Evolutionary conservation across 805 yeast genomes (phyloP), one percentile per base, ranked within the genome.

Genomic region (Cyberlindnera subsufficiens): DNA sequence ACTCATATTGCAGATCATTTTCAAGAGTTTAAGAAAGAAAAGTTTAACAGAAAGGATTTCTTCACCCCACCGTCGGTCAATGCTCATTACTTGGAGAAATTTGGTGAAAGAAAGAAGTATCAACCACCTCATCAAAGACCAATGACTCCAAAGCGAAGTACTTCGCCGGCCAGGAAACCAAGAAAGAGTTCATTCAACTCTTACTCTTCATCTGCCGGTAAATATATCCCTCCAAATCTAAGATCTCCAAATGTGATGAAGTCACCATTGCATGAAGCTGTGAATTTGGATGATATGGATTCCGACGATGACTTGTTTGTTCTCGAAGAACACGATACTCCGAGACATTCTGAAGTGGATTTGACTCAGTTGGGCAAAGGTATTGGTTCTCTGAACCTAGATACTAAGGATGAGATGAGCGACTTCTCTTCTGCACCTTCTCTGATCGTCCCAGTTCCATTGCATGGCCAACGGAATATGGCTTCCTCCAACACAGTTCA

Each of bases 61-160:
- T 85, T 83, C 58, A 85, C 93, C 4, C 93, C 93, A 3, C 84
- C 83, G 42, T 78, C 89, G 20, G 82, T 80, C 6, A 75, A 79
- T 54, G 77, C 75, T 44, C 82, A 80, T 50, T 83, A 80, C 58
- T 75, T 83, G 83, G 87, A 78, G 49, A 79, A 80, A 49, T 80
- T 63, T 64, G 74, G 66, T n/a, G 47, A 47, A 14, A 45, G 44
- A 18, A 39, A 40, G 60, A 69, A 49, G 30, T 53, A 56, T 35
- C 56, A 51, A 22, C 58, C 56, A 15, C 46, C 61, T 50, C 50
- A 57, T 43, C 50, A 56, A 44, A 49, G 56, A 51, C 51, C 58
- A 27, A 38, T 57, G n/a, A 45, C 54, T 32, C 58, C 59, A 34
- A 45, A 40, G 39, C 42, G 41, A 4, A 32, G 18, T 20, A 8